Evolutionary conservation across 2,329 filamentous ascomycete genomes (phyloP).

Genomic region (Hortaea werneckii): DNA sequence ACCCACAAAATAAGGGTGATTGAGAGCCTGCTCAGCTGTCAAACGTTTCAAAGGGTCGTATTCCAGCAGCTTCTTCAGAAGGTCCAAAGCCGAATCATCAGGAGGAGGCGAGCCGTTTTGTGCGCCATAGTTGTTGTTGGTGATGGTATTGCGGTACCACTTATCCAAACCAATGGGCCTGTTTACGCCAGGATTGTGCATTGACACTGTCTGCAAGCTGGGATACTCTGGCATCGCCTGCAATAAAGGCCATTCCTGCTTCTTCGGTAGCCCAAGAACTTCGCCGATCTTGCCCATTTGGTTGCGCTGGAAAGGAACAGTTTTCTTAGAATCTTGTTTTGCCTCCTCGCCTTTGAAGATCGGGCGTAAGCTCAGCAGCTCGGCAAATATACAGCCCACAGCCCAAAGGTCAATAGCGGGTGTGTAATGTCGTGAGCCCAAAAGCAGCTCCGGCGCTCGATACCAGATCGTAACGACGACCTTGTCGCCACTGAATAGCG

Average conservation of each 20-base stretch:
- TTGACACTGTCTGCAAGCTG: constrained; percentile 27
- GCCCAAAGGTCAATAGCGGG: constrained; percentile 97
- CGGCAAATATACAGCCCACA: constrained; percentile 94
- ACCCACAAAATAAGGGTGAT: constrained; percentile 72
- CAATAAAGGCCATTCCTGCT: constrained; percentile 79
- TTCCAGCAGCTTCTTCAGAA: constrained; percentile 74
- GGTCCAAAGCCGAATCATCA: constrained; percentile 60
- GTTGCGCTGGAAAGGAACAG: constrained; percentile 90
- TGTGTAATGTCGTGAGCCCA: constrained; percentile 92
- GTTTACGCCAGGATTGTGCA: constrained; percentile 39
- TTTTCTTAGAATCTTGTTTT: constrained; percentile 98
- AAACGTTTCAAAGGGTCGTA: constrained; percentile 87
- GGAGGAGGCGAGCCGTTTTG: constrained; percentile 28
- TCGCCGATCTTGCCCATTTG: constrained; percentile 99
- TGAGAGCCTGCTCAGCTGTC: constrained; percentile 78
- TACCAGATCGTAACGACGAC: constrained; percentile 99
- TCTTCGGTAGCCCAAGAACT: constrained; percentile 81
- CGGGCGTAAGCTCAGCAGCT: constrained; percentile 76
- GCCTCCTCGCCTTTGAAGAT: constrained; percentile 99
- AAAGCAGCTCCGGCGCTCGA: constrained; percentile 81
- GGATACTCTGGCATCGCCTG: constrained; percentile 75
- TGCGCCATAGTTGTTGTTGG: constrained; percentile 36
- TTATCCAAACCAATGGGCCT: constrained; percentile 57
- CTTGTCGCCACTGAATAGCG: constrained; percentile 87
- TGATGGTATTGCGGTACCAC: constrained; percentile 43